A percentile compares a stretch with the other conserved stretches of the same genome.
These are phyloP conservation scores for Phlebopus sp. DNA, from an alignment of 1,284 basidiomycete species.

Conservation along the genomic window DNA sequence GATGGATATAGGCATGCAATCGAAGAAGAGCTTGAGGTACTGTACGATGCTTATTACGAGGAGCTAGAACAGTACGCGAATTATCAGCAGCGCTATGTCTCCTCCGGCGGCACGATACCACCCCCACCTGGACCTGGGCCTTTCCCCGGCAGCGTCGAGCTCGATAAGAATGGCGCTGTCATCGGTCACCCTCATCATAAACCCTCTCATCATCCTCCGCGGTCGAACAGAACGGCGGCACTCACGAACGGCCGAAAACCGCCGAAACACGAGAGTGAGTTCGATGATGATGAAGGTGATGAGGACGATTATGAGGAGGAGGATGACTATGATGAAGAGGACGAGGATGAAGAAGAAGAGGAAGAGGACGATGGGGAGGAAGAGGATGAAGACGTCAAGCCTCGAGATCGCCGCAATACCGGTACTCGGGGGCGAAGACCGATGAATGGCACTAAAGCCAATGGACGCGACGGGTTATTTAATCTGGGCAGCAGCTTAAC, in stretches of 20 bases:
- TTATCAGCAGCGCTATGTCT: conserved; percentile 92
- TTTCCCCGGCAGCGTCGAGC: conserved; percentile 95
- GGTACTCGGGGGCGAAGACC: conserved; percentile 34
- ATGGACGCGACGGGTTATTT: conserved; percentile 65
- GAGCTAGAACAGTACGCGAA: conserved; percentile 98
- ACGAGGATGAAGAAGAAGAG: conserved; percentile 61
- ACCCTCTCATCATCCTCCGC: conserved; percentile 40
- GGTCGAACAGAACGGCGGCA: conserved; percentile 29
- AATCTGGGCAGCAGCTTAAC: conserved; percentile 77
- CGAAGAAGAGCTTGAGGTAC: conserved; percentile 97
- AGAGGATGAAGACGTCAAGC: conserved; percentile 52
- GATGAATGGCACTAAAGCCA: conserved; percentile 39
- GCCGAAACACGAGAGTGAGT: conserved; percentile 55
- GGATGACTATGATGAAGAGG: conserved; percentile 64
- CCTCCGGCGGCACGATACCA: conserved; percentile 79
- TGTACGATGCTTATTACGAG: conserved; percentile 99
- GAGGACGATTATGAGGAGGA: conserved; percentile 58
- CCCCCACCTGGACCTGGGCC: conserved; percentile 95
- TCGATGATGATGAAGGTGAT: conserved; percentile 61
- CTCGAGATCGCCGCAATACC: conserved; percentile 33
- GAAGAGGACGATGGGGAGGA: conserved; percentile 65
- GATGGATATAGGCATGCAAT: conserved; percentile 75
- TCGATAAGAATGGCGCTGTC: conserved; percentile 87
- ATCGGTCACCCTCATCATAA: conserved; percentile 56
- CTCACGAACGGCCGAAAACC: conserved; percentile 50